phyloP scores from a whole-genome alignment of 257 asterid species.

The Echium plantagineum region DNA sequence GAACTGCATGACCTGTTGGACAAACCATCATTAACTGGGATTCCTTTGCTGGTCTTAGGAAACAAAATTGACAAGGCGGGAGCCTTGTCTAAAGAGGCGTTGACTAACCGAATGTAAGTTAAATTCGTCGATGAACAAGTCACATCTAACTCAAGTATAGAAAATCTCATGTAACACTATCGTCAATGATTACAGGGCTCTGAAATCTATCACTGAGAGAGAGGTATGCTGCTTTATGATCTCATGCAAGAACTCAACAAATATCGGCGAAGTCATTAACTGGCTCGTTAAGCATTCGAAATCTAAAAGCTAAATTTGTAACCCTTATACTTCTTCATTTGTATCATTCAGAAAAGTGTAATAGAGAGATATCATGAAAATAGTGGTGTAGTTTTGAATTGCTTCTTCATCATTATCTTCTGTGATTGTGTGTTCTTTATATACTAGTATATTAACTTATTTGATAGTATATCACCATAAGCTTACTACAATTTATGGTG shows the following conservation, averaged over 20 bases:
- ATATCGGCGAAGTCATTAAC: slow-evolving; percentile 88
- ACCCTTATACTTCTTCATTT: neutral
- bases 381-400: too few relatives aligned
- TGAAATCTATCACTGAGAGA: slow-evolving; percentile 69
- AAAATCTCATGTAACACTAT: neutral
- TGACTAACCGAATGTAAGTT: slow-evolving; percentile 69
- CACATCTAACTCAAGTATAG: too few relatives aligned
- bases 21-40: slow-evolving; percentile 65
- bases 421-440: too few relatives aligned
- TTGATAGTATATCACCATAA: too few relatives aligned
- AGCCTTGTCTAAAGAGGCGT: slow-evolving; percentile 53
- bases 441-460: too few relatives aligned
- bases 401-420: too few relatives aligned
- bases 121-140: neutral
- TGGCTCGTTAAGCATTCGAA: slow-evolving; percentile 96
- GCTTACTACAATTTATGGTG: too few relatives aligned
- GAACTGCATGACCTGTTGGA: slow-evolving; percentile 75
- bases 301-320: slow-evolving; percentile 55
- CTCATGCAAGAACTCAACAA: slow-evolving; percentile 94
- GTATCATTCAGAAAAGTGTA: neutral
- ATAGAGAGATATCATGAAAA: too few relatives aligned
- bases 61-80: slow-evolving; percentile 66
- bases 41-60: slow-evolving; percentile 68
- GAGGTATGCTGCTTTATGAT: slow-evolving; percentile 98
- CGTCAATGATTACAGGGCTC: slow-evolving; percentile 46